Base-by-base conservation (phyloP, 2,329 filamentous ascomycete species). In the Ophiostoma ulmi region DNA sequence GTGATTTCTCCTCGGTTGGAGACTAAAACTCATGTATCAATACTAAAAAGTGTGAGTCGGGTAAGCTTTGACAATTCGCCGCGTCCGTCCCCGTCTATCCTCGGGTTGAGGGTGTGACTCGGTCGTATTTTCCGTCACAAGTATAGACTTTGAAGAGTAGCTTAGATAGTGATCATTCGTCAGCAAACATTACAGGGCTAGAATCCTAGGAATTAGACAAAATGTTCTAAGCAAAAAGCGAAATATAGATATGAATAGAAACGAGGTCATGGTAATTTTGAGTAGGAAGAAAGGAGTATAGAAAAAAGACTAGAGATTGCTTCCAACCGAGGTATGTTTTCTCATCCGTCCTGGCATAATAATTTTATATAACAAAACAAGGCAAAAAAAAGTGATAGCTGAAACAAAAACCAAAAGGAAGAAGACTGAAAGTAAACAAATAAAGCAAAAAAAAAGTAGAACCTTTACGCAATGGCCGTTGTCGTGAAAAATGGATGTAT, bases 331-430 rank as follows among this genome's bases (percentile, higher is more conserved):
- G 58, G 7, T 35, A 55, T 55, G 52, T 17, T 63, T 35, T 63
- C 58, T 63, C 58, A 35, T 63, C 58, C 58, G 58, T 63, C 58
- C 58, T 63, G 26, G 26, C 58, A 63, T 63, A 63, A 35, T 63
- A 35, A 35, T 63, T 35, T 63, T 31, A 35, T 63, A 63, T 35
- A 63, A 63, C 17, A 55, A 22, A 55, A 26, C 13, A 26, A 35
- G 14, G 31, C 26, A 38, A 36, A 66, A 38, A 17, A 69, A 20
- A 26, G 17, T 20, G 17, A 48, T 39, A 13, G 17, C 31, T 38
- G 6, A 38, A 52, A 55, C 20, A 55, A 68, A 26, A 39, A 68
- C 22, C 38, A 58, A 39, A 69, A 31, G 6, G 26, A 65, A 69
- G 1, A 55, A 67, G 58, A 22, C 44, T n/a, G 38, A 35, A 7